A percentile compares a stretch with the other conserved stretches of the same genome.
These are phyloP conservation scores for Aristolochia contorta DNA, from an alignment of 164 flowering plant genomes.

Conservation along the genomic window DNA sequence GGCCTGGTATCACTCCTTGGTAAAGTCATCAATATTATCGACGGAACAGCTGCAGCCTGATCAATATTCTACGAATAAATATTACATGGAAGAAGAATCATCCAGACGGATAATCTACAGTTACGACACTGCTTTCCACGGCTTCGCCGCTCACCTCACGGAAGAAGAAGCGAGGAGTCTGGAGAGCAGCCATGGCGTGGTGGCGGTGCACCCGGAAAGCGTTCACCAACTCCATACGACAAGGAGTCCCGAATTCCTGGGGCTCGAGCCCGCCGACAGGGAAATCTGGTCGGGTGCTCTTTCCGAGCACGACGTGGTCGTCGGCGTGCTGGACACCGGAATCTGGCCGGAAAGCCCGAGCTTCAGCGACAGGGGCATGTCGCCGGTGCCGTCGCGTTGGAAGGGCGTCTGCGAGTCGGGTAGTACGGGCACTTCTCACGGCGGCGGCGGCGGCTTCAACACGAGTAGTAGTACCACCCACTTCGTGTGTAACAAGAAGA, in stretches of 20 bases:
- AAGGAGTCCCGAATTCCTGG: conserved; percentile 73
- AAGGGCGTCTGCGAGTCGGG: conserved; percentile 52
- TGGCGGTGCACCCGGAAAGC: conserved; percentile 46
- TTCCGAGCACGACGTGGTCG: conserved; percentile 46
- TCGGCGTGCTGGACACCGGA: conserved; percentile 86
- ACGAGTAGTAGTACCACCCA: too few relatives aligned
- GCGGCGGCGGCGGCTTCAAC: conserved; percentile 23
- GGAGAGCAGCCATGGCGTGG: conserved; percentile 39
- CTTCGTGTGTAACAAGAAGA: conserved; percentile 71
- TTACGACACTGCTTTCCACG: conserved; percentile 68
- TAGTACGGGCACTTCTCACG: too few relatives aligned
- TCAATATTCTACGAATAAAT: conserved; percentile 5
- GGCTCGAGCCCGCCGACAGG: conserved; percentile 34
- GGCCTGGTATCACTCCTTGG: conserved; percentile 59
- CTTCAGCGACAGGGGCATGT: conserved; percentile 62
- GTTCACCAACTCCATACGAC: conserved; percentile 75
- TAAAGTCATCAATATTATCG: conserved; percentile 23
- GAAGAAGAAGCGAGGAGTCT: conserved; percentile 47
- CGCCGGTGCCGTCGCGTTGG: conserved; percentile 51
- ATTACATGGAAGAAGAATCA: conserved; percentile 12
- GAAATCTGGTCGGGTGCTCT: conserved; percentile 28
- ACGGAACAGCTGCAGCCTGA: conserved; percentile 2
- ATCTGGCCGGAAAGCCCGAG: conserved; percentile 84
- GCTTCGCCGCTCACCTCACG: conserved; percentile 59
- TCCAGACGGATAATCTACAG: conserved; percentile 50